A percentile compares a stretch with the other conserved stretches of the same genome.
phyloP scores from a whole-genome alignment of 495 filamentous ascomycete genomes.

The Bathelium albidoporum region DNA sequence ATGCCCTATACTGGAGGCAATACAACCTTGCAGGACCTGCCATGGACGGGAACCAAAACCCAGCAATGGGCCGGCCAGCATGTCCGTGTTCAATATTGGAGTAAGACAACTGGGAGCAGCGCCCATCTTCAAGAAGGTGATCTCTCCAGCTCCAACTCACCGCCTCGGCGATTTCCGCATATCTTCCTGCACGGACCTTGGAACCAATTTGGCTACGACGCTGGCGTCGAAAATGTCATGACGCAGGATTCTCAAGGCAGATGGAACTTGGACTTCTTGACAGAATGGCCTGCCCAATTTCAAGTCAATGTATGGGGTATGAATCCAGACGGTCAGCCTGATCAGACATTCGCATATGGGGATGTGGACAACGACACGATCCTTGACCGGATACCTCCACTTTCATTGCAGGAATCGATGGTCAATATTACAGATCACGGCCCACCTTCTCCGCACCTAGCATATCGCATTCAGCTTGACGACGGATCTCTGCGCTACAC shows the following conservation, averaged over 20 bases:
- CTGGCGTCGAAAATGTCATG: conserved; percentile 48
- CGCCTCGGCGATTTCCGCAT: conserved; percentile 49
- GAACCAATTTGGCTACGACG: conserved; percentile 61
- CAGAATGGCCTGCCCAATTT: conserved; percentile 54
- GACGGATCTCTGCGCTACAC: conserved; percentile 45
- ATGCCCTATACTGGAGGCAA: conserved; percentile 41
- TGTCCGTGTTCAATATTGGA: conserved; percentile 59
- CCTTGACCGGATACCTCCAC: conserved; percentile 55
- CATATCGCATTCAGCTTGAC: conserved; percentile 47
- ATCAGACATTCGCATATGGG: conserved; percentile 47
- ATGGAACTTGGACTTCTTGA: conserved; percentile 54
- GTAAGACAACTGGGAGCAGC: conserved; percentile 52
- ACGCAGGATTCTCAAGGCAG: conserved; percentile 42
- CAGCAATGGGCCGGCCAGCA: conserved; percentile 60
- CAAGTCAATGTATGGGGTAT: conserved; percentile 63
- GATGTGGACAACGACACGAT: conserved; percentile 53
- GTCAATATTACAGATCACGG: conserved; percentile 50
- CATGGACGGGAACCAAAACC: conserved; percentile 51
- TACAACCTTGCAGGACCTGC: conserved; percentile 33
- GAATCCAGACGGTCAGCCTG: conserved; percentile 54
- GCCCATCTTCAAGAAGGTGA: conserved; percentile 56
- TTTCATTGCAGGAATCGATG: conserved; percentile 42
- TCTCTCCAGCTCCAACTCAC: conserved; percentile 29
- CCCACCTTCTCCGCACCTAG: conserved; percentile 45
- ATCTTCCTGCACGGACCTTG: conserved; percentile 55